phyloP scores from a whole-genome alignment of 768 basidiomycete genomes.

The Boletus rex-veris region DNA sequence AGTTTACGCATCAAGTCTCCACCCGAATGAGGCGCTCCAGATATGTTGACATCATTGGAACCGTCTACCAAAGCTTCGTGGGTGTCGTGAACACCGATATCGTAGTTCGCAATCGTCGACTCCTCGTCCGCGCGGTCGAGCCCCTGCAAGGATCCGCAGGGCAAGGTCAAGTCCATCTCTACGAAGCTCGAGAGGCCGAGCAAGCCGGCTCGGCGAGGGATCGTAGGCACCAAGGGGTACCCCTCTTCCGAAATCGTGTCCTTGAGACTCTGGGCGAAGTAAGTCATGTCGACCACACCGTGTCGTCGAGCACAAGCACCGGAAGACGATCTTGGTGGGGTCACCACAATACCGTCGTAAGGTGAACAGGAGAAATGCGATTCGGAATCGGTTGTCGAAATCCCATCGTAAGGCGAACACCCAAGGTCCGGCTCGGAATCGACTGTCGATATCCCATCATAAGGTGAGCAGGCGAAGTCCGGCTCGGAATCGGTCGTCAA shows the following conservation, averaged over 20 bases:
- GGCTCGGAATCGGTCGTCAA: background rate
- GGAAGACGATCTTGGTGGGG: background rate
- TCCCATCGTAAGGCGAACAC: background rate
- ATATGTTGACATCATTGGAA: background rate
- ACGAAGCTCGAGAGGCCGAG: background rate
- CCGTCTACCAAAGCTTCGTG: background rate
- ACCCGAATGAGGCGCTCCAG: background rate
- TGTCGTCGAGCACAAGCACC: slow-evolving; percentile 1
- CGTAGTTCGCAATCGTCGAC: background rate
- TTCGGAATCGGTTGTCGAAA: background rate
- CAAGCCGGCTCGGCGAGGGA: background rate
- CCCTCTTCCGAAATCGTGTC: background rate
- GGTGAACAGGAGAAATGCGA: background rate
- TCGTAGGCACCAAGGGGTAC: background rate
- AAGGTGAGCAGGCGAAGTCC: background rate
- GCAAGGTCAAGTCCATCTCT: background rate
- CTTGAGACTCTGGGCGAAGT: background rate
- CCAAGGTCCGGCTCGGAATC: background rate
- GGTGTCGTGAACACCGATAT: background rate
- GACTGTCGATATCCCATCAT: background rate
- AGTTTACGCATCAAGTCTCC: slow-evolving; percentile 12
- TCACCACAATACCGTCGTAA: background rate
- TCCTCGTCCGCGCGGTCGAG: background rate
- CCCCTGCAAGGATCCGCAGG: background rate
- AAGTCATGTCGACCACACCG: slow-evolving; percentile 9